phyloP scores from a whole-genome alignment of 495 filamentous ascomycete genomes.

The Talaromyces borbonicus region DNA sequence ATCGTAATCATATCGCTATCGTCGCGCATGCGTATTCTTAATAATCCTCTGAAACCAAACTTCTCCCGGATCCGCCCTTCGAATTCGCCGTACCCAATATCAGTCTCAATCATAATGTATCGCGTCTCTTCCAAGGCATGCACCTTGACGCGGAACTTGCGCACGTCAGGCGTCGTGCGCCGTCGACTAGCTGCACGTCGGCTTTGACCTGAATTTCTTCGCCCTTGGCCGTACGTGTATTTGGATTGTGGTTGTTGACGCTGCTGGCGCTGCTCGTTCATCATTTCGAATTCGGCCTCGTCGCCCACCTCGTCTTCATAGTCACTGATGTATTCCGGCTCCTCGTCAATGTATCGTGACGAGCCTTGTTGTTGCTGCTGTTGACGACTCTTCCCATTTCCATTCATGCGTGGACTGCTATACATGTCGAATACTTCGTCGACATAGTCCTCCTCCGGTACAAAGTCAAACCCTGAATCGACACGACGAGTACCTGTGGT shows the following conservation, averaged over 20 bases:
- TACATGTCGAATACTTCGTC: conserved; percentile 69
- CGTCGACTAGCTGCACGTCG: conserved; percentile 13
- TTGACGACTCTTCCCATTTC: conserved; percentile 19
- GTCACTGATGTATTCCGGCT: conserved; percentile 60
- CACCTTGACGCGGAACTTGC: conserved; percentile 77
- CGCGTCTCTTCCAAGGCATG: conserved; percentile 81
- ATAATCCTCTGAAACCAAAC: conserved; percentile 57
- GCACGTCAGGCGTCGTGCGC: conserved; percentile 28
- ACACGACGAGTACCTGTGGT: conserved; percentile 21
- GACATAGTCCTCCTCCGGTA: conserved; percentile 44
- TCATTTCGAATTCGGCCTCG: conserved; percentile 77
- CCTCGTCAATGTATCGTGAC: conserved; percentile 58
- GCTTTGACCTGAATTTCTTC: not conserved
- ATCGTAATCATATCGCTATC: conserved; percentile 92
- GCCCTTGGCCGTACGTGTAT: not conserved
- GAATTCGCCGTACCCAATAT: conserved; percentile 66
- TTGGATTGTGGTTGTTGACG: conserved; percentile 3
- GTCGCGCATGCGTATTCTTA: conserved; percentile 82
- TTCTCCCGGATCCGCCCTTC: conserved; percentile 71
- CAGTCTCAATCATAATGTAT: conserved; percentile 76
- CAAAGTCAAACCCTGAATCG: conserved; percentile 22
- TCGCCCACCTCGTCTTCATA: conserved; percentile 52
- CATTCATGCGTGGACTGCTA: conserved; percentile 22
- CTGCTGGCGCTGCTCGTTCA: conserved; percentile 29
- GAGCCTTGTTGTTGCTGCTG: conserved; percentile 37